phyloP scores from a whole-genome alignment of 2,329 filamentous ascomycete species.

The Claviceps cyperi region DNA sequence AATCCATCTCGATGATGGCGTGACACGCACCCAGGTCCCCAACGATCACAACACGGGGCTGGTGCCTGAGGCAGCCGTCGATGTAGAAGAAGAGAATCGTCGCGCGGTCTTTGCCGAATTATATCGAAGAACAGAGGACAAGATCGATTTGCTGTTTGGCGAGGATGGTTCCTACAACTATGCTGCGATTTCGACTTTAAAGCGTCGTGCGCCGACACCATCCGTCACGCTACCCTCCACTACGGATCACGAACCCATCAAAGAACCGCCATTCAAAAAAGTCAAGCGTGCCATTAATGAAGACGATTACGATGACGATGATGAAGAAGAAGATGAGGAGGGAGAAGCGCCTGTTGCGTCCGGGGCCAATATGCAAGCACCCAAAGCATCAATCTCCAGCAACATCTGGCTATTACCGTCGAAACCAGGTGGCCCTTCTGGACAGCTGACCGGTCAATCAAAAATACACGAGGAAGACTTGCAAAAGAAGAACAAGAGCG shows the following conservation, averaged over 20 bases:
- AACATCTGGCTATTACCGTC: conserved; percentile 51
- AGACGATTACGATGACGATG: conserved; percentile 72
- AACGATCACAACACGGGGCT: conserved; percentile 32
- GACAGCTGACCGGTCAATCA: conserved; percentile 39
- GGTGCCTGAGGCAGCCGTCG: conserved; percentile 46
- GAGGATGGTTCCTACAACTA: conserved; percentile 39
- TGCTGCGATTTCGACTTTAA: conserved; percentile 38
- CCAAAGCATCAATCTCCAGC: conserved; percentile 35
- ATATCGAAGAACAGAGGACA: conserved; percentile 63
- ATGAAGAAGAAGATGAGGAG: conserved; percentile 52
- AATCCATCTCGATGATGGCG: conserved; percentile 47
- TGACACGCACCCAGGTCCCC: conserved; percentile 35
- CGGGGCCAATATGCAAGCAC: conserved; percentile 31
- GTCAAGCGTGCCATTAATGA: conserved; percentile 66
- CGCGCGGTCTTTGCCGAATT: conserved; percentile 63
- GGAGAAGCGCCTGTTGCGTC: conserved; percentile 43
- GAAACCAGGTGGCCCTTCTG: conserved; percentile 54
- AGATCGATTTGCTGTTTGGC: conserved; percentile 61
- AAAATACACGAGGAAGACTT: conserved; percentile 30
- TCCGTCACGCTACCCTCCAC: conserved; percentile 34
- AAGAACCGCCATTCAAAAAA: conserved; percentile 56
- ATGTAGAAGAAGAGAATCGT: conserved; percentile 54
- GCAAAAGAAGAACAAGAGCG: conserved; percentile 48
- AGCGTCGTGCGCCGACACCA: conserved; percentile 24
- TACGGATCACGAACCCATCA: conserved; percentile 43